Evolutionary conservation across 2,329 filamentous ascomycete genomes (phyloP).

Genomic region (Epichloe elymi): DNA sequence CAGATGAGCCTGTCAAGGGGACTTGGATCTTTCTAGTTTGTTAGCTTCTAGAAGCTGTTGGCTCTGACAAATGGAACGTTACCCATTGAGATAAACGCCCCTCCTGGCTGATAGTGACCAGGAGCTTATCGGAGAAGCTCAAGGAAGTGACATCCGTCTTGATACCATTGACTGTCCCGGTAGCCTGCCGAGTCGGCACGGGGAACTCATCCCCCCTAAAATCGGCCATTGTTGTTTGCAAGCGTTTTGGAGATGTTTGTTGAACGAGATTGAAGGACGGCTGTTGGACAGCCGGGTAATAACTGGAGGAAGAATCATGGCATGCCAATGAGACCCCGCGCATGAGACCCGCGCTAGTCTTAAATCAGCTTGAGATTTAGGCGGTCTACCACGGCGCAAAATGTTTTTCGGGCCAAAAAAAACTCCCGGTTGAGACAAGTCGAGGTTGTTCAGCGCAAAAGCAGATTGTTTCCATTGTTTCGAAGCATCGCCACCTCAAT

Average conservation of each 20-base stretch:
- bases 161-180: constrained; percentile 51
- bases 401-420: constrained; percentile 11
- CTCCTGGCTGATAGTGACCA: constrained; percentile 78
- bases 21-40: constrained; percentile 54
- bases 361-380: constrained; percentile 15
- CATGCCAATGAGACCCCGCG: constrained; percentile 15
- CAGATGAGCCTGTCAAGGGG: constrained; percentile 54
- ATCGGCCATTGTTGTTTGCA: constrained; percentile 16
- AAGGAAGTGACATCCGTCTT: constrained; percentile 60
- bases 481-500: constrained; percentile 6
- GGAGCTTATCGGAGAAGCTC: constrained; percentile 77
- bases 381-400: constrained; percentile 26
- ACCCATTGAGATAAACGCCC: constrained; percentile 90
- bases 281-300: neutral
- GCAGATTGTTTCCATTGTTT: constrained; percentile 10
- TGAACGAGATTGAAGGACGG: neutral
- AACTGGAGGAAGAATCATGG: too few species aligned
- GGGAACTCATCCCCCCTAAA: constrained; percentile 50
- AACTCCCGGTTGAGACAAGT: neutral
- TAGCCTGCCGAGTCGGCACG: constrained; percentile 44
- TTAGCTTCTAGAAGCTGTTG: constrained; percentile 1
- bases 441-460: too few species aligned
- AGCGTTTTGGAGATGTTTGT: constrained; percentile 3
- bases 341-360: constrained; percentile 23
- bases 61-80: constrained; percentile 14